Evolutionary conservation across 768 basidiomycete species (phyloP), one percentile per base, ranked within the genome.

Genomic region (Calocera cornea): DNA sequence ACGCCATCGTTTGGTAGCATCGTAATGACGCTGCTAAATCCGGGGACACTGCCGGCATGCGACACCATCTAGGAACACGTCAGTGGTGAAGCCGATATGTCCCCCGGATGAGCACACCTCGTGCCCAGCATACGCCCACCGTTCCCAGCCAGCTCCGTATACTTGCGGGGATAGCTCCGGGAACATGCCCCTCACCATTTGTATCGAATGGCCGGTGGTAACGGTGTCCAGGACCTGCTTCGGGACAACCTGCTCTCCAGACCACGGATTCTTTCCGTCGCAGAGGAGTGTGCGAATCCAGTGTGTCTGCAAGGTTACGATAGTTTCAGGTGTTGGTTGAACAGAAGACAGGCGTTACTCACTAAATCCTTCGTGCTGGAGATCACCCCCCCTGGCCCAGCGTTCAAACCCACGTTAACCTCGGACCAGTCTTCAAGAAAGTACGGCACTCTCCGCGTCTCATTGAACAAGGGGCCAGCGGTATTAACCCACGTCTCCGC

Each of bases 111-210:
- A 34, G 11, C 17, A 19, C 68, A 81, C 80, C 31, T 81, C 78
- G 64, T 81, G 78, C 0, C 78, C 81, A 1, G 72, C 74, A 65
- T 79, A 80, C 0, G 81, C 76, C 8, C 19, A 60, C 7, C 78
- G 74, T 38, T 27, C 36, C 81, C 81, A 82, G 2, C 82, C 82
- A 71, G 80, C 70, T 1, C 79, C 80, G 69, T 82, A 83, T 3
- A 75, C 78, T 1, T 41, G 12, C 40, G 79, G 70, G 0, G 80
- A 79, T 0, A 69, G n/a, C 5, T 71, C 70, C 0, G 71, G 64
- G 0, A 10, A 41, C 10, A 29, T 17, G 0, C 72, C 67, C 17
- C 70, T 69, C 0, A 69, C 69, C 22, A 60, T 49, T 16, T 36
- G 44, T 36, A 82, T 68, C 0, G 75, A 67, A 47, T 76, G 76